Base-by-base conservation (phyloP, 2,329 filamentous ascomycete genomes). In the Fusarium sublunatum region DNA sequence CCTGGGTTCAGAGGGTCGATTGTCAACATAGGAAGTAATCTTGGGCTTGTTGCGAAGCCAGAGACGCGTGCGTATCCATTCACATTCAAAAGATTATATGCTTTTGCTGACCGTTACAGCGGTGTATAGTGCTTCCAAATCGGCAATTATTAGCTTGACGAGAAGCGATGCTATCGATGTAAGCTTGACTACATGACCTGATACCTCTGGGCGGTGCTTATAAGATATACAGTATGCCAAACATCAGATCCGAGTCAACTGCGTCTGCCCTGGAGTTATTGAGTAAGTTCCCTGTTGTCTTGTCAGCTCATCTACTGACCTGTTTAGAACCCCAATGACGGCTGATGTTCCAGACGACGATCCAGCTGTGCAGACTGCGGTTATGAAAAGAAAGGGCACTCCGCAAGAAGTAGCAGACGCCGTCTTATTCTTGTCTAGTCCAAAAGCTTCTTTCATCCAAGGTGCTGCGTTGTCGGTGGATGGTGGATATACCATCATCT, bases 361-460 rank as follows among this genome's bases (percentile, higher is more conserved):
- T 22, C 73, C 70, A 1, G 68, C 72, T 5, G 72, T 78, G 7
- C 66, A 67, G n/a, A 70, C 72, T 5, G 74, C 76, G 7, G 75
- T 75, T 1, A 74, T 79, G 72, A 70, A 73, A 52, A 64, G 78
- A 25, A 76, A 77, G 56, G 79, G 79, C 1, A 79, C 77, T 4
- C 73, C 78, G 1, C 76, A 82, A 45, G 80, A 83, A 54, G 73
- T 82, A 10, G 79, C 81, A 3, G 80, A 82, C 64, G 78, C 76
- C 1, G 74, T 80, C 9, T 61, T 82, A 32, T 82, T 82, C 52
- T 64, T 82, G 5, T 77, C 76, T 32, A 79, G 78, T 51, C 72
- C 76, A 15, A 81, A 80, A 55, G 78, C 81, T 2, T 77, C 76
- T 1, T 82, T 81, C 53, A 74, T 82, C 11, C 79, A 81, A 42